A percentile compares a stretch with the other conserved stretches of the same genome.
Conservation (phyloP, 1,284 basidiomycete species). For the Ustilago crameri region DNA sequence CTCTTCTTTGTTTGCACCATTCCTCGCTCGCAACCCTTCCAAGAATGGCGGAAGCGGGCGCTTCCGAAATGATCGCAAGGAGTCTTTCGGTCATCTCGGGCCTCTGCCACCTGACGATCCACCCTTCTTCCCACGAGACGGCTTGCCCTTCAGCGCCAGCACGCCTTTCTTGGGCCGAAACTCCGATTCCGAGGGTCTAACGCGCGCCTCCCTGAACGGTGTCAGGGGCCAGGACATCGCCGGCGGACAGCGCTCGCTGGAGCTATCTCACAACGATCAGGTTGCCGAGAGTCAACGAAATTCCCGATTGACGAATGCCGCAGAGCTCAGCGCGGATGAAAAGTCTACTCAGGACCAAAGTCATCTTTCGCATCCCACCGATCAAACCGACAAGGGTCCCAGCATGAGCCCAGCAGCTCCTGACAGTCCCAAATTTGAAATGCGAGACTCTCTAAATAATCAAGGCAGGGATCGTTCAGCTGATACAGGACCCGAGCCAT, state of each 20-base stretch:
- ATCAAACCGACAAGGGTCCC: slow-evolving; percentile 24
- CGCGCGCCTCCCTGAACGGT: slow-evolving; percentile 1
- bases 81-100: slow-evolving; percentile 38
- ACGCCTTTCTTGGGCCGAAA: slow-evolving; percentile 18
- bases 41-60: slow-evolving; percentile 6
- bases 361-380: slow-evolving; percentile 22
- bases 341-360: slow-evolving; percentile 2
- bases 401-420: slow-evolving; percentile 24
- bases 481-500: slow-evolving; percentile 1
- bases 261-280: slow-evolving; percentile 1
- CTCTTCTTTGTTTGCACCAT: slow-evolving; percentile 43
- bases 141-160: slow-evolving; percentile 30
- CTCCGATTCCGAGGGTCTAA: slow-evolving; percentile 12
- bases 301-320: slow-evolving; percentile 5
- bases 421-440: slow-evolving; percentile 19
- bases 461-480: slow-evolving; percentile 10
- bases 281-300: slow-evolving; percentile 19
- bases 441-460: slow-evolving; percentile 16
- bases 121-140: slow-evolving; percentile 15
- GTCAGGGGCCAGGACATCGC: slow-evolving; percentile 21
- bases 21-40: slow-evolving; percentile 33
- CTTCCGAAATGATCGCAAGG: slow-evolving; percentile 11
- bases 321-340: slow-evolving; percentile 4
- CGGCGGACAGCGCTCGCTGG: background rate
- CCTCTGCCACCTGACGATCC: slow-evolving; percentile 23